A percentile compares a stretch with the other conserved stretches of the same genome.
These are phyloP conservation scores for Diaporthe longicolla DNA, from an alignment of 2,329 filamentous ascomycete genomes.

Conservation along the genomic window DNA sequence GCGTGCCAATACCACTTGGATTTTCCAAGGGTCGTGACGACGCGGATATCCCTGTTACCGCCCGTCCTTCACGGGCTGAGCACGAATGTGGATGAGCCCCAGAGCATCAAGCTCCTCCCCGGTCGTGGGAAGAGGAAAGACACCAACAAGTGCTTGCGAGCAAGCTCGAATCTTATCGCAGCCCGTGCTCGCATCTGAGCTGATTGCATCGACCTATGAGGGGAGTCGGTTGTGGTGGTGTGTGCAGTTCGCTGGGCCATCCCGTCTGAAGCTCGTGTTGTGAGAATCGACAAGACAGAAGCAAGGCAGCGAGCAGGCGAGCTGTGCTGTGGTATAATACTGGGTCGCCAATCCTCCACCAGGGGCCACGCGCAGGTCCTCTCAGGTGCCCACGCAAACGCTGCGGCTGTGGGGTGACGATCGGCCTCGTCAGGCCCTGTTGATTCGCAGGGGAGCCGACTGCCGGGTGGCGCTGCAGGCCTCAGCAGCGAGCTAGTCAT, in stretches of 20 bases:
- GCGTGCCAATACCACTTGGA: not conserved
- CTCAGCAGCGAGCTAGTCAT: constrained; percentile 32
- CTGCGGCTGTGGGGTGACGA: constrained; percentile 33
- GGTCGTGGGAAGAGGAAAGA: not conserved
- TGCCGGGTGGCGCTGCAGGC: constrained; percentile 35
- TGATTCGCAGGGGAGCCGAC: constrained; percentile 28
- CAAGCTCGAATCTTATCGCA: not conserved
- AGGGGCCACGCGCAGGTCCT: constrained; percentile 28
- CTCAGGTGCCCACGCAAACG: constrained; percentile 35
- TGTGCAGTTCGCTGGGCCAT: not conserved
- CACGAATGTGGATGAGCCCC: not conserved
- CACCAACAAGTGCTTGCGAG: not conserved
- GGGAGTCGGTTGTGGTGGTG: not conserved
- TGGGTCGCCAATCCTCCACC: constrained; percentile 1
- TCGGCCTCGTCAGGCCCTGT: constrained; percentile 21
- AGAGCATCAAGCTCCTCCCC: constrained; percentile 14
- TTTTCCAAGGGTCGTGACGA: constrained; percentile 19
- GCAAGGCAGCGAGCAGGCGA: constrained; percentile 4
- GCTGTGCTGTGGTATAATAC: not conserved
- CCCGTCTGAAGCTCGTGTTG: not conserved
- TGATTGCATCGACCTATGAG: not conserved
- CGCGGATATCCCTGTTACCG: constrained; percentile 14
- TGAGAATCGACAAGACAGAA: constrained; percentile 4
- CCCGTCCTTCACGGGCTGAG: constrained; percentile 26
- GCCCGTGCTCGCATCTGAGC: not conserved